Evolutionary conservation across 805 yeast species (phyloP).

Genomic region (Starmerella vitae): DNA sequence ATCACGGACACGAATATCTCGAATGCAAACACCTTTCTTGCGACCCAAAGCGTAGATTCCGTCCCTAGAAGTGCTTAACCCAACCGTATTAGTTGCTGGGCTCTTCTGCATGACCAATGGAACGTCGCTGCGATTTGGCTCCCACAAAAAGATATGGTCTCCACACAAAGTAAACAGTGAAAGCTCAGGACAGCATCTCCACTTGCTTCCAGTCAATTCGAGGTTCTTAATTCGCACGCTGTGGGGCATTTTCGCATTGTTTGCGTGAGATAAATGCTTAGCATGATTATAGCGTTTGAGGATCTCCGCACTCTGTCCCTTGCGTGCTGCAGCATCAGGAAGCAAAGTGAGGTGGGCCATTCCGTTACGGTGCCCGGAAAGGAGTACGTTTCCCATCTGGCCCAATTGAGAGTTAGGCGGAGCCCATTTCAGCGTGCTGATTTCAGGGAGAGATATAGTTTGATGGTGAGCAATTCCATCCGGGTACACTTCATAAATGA

Average conservation of each 20-base stretch:
- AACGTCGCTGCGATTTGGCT: slow-evolving; percentile 41
- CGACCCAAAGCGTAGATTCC: slow-evolving; percentile 48
- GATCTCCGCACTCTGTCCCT: slow-evolving; percentile 50
- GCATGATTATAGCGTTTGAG: slow-evolving; percentile 66
- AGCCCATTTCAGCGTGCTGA: slow-evolving; percentile 35
- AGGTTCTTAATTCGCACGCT: slow-evolving; percentile 28
- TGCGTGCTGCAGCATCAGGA: slow-evolving; percentile 36
- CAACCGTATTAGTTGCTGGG: slow-evolving; percentile 39
- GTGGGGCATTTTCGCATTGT: neutral
- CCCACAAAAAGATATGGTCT: slow-evolving; percentile 67
- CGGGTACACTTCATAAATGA: slow-evolving; percentile 38
- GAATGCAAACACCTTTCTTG: slow-evolving; percentile 56
- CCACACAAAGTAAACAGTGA: slow-evolving; percentile 50
- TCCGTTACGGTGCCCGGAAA: slow-evolving; percentile 67
- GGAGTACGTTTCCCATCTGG: slow-evolving; percentile 35
- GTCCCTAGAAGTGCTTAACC: slow-evolving; percentile 35
- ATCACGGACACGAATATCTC: slow-evolving; percentile 48
- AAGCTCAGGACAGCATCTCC: slow-evolving; percentile 34
- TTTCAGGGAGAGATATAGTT: slow-evolving; percentile 42
- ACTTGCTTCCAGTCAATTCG: slow-evolving; percentile 30
- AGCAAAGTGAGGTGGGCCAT: slow-evolving; percentile 56
- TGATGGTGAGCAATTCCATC: slow-evolving; percentile 39
- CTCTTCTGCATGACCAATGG: slow-evolving; percentile 45
- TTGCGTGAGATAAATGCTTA: slow-evolving; percentile 36
- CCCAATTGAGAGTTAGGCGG: slow-evolving; percentile 27